A percentile compares a stretch with the other conserved stretches of the same genome.
These are phyloP conservation scores for Botrytis byssoidea DNA, from an alignment of 2,329 filamentous ascomycete species.

Conservation along the genomic window DNA sequence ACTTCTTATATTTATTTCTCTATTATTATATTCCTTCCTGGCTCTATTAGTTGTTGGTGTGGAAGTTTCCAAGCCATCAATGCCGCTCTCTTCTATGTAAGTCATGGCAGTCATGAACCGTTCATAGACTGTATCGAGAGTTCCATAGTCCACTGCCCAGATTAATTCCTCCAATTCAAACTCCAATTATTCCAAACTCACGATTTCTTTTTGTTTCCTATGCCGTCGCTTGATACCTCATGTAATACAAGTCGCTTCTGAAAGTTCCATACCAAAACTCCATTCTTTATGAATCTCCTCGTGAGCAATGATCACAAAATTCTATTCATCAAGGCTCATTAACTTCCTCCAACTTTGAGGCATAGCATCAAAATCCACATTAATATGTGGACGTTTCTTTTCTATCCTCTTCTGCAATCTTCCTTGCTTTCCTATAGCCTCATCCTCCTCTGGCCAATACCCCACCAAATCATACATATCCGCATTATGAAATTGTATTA, in stretches of 20 bases:
- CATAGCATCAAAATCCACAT: not conserved
- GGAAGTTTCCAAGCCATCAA: not conserved
- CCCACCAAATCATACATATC: constrained; percentile 5
- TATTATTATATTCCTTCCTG: not conserved
- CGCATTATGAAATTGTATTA: constrained; percentile 9
- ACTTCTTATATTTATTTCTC: not conserved
- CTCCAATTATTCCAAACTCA: not conserved
- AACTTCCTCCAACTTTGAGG: not conserved
- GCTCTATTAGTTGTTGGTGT: not conserved
- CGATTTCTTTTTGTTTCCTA: accelerated
- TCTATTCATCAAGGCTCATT: not conserved
- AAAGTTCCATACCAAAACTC: not conserved
- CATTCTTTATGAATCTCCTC: not conserved
- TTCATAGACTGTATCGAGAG: not conserved
- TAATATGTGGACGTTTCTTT: not conserved
- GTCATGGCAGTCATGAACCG: not conserved
- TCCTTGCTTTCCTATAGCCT: not conserved
- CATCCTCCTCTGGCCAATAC: not conserved
- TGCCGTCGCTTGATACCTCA: not conserved
- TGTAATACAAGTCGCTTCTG: not conserved
- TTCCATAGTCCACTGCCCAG: not conserved
- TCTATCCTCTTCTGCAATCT: not conserved
- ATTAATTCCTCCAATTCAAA: not conserved
- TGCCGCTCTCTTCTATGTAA: not conserved
- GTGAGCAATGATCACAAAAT: not conserved